Percentiles rank a stretch among this genome's conserved stretches.
Conservation (phyloP, 805 yeast species). For the Ogataea haglerorum region DNA sequence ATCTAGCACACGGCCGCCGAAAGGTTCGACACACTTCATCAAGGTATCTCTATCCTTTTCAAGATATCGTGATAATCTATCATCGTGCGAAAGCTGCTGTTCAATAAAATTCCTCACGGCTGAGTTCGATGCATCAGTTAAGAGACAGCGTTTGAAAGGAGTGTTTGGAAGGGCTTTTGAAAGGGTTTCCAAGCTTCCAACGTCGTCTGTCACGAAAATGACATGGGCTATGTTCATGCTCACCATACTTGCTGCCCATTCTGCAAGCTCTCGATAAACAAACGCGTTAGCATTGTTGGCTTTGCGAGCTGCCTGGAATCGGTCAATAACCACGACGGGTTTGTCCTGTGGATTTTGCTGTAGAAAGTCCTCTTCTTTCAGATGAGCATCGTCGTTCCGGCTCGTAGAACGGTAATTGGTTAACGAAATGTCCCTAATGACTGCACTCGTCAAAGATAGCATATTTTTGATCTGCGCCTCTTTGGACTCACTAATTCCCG, state of each 20-base stretch:
- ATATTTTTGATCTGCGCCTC: constrained; percentile 81
- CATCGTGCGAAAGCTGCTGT: constrained; percentile 43
- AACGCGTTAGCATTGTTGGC: constrained; percentile 58
- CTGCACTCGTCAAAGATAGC: constrained; percentile 65
- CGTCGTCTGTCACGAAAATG: constrained; percentile 80
- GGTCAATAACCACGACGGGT: constrained; percentile 81
- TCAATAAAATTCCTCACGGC: constrained; percentile 71
- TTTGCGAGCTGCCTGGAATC: constrained; percentile 55
- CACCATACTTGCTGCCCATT: constrained; percentile 81
- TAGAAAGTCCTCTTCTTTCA: constrained; percentile 74
- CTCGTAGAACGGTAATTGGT: constrained; percentile 37
- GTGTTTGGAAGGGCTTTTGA: constrained; percentile 78
- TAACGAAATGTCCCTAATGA: constrained; percentile 64
- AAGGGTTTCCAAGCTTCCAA: constrained; percentile 67
- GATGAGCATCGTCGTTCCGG: constrained; percentile 26
- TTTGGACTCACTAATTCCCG: constrained; percentile 80
- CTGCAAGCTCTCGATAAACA: constrained; percentile 71
- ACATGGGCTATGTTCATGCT: constrained; percentile 86
- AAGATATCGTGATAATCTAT: constrained; percentile 18
- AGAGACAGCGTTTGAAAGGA: constrained; percentile 68
- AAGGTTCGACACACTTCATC: constrained; percentile 58
- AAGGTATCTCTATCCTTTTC: constrained; percentile 35
- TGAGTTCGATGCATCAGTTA: constrained; percentile 76
- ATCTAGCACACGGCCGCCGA: constrained; percentile 95
- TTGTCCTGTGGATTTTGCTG: constrained; percentile 82